These are phyloP conservation scores for Platismatia glauca DNA, from an alignment of 495 filamentous ascomycete genomes.

Conservation along the genomic window DNA sequence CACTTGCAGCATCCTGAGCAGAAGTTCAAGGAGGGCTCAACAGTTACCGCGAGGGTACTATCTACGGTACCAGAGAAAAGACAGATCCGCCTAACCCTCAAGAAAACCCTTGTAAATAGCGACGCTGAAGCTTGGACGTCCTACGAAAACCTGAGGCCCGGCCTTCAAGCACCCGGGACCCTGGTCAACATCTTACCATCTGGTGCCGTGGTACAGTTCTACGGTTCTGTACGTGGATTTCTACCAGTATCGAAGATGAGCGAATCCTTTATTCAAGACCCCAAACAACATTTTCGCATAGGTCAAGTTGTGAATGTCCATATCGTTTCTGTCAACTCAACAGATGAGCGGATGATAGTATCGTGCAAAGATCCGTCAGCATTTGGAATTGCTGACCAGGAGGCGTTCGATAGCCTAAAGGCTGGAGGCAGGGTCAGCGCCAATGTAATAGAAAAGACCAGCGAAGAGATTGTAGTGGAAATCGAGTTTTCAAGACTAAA, in stretches of 20 bases:
- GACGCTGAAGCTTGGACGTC: slow-evolving; percentile 65
- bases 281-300: slow-evolving; percentile 73
- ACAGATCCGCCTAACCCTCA: slow-evolving; percentile 78
- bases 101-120: slow-evolving; percentile 88
- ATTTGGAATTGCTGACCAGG: slow-evolving; percentile 65
- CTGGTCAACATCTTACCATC: slow-evolving; percentile 65
- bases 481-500: slow-evolving; percentile 61
- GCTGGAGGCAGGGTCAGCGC: slow-evolving; percentile 64
- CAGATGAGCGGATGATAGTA: slow-evolving; percentile 63
- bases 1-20: slow-evolving; percentile 85
- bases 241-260: slow-evolving; percentile 95
- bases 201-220: slow-evolving; percentile 91
- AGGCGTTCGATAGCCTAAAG: slow-evolving; percentile 60
- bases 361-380: slow-evolving; percentile 84
- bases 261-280: slow-evolving; percentile 86
- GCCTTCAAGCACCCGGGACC: slow-evolving; percentile 71
- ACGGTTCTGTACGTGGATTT: slow-evolving; percentile 70
- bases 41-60: slow-evolving; percentile 74
- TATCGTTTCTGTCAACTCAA: slow-evolving; percentile 65
- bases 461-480: slow-evolving; percentile 68
- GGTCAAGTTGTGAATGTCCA: slow-evolving; percentile 89
- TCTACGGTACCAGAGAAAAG: slow-evolving; percentile 68
- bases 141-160: slow-evolving; percentile 59
- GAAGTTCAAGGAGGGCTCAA: slow-evolving; percentile 83
- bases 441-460: slow-evolving; percentile 75